Base-by-base conservation (phyloP, 75 land plant genomes). In the Azolla pinnata region DNA sequence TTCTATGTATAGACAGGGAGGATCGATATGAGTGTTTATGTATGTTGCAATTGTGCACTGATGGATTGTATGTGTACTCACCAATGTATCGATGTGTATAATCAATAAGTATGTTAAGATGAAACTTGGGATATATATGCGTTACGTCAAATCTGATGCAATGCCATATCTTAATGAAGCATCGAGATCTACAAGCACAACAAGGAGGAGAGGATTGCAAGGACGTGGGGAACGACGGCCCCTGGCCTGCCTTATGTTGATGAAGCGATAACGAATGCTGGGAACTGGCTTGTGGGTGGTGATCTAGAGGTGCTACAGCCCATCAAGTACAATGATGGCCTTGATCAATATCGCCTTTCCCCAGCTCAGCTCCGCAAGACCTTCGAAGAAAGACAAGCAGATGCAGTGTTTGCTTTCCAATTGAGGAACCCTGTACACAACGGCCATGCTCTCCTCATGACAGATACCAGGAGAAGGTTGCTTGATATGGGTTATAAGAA, bases 351-450 rank as follows among this genome's bases (percentile, higher is more conserved):
- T 74, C 69, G 98, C 59, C 87, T 93, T 33, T 93, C 98, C 23
- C 98, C 98, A 10, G 64, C 72, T 18, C 73, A 85, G 60, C 80
- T 93, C 14, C 74, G 96, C 18, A 62, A 80, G 16, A 97, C 86
- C 56, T 93, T 93, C 66, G 90, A 83, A 53, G 81, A 38, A 61
- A 84, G 90, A 24, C 57, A 82, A 40, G 98, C 96, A 8, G 96
- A 93, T 75, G 98, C 98, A 8, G 90, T 93, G 29, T 93, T 93
- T 67, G 98, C 98, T 30, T 93, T 89, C 62, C 98, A 93, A 70
- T 56, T 89, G 24, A 83, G 98, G 19, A 93, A 93, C 52, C 98
- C 98, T 59, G 85, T 93, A 2, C 98, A 93, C 61, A 93, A 93
- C 75, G 98, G 98, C 0, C 98, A 93, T 79, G 98, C 98, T 12